These are phyloP conservation scores for Coniferiporia sulphurascens DNA, from an alignment of 1,284 basidiomycete species.

Conservation along the genomic window DNA sequence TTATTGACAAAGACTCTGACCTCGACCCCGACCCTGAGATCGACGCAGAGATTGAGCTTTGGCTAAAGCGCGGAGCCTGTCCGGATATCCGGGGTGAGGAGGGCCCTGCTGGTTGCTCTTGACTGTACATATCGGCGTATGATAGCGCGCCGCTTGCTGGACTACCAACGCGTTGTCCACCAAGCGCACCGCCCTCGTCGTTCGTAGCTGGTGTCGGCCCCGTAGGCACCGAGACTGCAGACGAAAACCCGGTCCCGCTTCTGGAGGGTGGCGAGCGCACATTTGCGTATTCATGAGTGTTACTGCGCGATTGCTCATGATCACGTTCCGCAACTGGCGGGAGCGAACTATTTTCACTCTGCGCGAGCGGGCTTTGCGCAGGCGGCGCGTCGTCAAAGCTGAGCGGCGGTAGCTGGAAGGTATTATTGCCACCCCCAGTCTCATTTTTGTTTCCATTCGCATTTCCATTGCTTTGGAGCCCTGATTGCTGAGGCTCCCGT, in stretches of 20 bases:
- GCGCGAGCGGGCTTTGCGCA: conserved; percentile 24
- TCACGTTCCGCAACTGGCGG: conserved; percentile 20
- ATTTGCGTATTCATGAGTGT: conserved; percentile 8
- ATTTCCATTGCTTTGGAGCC: neutral
- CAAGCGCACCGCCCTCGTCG: conserved; percentile 7
- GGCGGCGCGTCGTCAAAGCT: conserved; percentile 28
- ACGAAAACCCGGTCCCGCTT: neutral
- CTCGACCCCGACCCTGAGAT: neutral
- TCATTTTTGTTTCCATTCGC: neutral
- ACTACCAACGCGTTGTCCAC: conserved; percentile 2
- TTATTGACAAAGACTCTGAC: too few relatives aligned
- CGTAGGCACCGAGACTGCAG: neutral
- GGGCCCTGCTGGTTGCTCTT: conserved; percentile 1
- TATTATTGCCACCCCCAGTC: neutral
- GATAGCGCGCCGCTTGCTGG: conserved; percentile 1
- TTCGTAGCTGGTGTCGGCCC: conserved; percentile 3
- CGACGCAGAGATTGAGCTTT: neutral
- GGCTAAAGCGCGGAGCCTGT: conserved; percentile 4
- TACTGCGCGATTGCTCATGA: conserved; percentile 8
- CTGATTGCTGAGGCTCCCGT: neutral
- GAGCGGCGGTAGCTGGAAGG: conserved; percentile 32
- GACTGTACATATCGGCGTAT: neutral
- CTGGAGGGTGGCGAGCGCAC: neutral
- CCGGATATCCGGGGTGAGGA: neutral
- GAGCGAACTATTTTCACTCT: conserved; percentile 22